A percentile compares a stretch with the other conserved stretches of the same genome.
Evolutionary conservation across 345 rosid species (phyloP).

Genomic region (Murraya koenigii): DNA sequence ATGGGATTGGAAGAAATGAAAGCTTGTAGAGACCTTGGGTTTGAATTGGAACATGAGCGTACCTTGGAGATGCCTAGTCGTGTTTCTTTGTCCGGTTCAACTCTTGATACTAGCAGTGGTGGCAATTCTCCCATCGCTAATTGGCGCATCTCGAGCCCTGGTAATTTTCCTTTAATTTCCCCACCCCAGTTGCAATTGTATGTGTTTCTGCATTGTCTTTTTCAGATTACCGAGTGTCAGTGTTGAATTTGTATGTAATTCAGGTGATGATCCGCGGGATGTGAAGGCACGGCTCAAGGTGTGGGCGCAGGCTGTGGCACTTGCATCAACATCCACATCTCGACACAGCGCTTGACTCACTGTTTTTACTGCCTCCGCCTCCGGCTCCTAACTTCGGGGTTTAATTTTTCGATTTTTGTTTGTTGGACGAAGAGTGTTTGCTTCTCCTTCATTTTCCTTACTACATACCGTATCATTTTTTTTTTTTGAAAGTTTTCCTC

Average conservation of each 20-base stretch:
- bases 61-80: constrained; percentile 61
- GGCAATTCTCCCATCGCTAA: constrained; percentile 84
- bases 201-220: too few relatives aligned
- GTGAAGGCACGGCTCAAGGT: constrained; percentile 92
- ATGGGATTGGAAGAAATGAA: constrained; percentile 89
- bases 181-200: too few relatives aligned
- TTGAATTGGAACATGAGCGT: constrained; percentile 75
- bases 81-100: constrained; percentile 56
- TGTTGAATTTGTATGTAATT: neutral
- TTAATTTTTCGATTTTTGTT: neutral
- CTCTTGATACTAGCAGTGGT: constrained; percentile 68
- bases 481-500: neutral
- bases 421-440: constrained; percentile 7
- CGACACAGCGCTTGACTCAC: constrained; percentile 26
- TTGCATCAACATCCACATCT: constrained; percentile 64
- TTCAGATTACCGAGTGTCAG: too few relatives aligned
- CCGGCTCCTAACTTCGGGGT: neutral
- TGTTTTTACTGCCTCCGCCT: neutral
- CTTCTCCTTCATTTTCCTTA: constrained; percentile 6
- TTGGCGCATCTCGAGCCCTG: constrained; percentile 93
- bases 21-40: constrained; percentile 90
- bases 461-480: neutral
- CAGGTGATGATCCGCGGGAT: constrained; percentile 91
- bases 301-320: constrained; percentile 97
- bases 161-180: constrained; percentile 30